phyloP scores from a whole-genome alignment of 306 rosid genomes.

The Lagenaria siceraria region DNA sequence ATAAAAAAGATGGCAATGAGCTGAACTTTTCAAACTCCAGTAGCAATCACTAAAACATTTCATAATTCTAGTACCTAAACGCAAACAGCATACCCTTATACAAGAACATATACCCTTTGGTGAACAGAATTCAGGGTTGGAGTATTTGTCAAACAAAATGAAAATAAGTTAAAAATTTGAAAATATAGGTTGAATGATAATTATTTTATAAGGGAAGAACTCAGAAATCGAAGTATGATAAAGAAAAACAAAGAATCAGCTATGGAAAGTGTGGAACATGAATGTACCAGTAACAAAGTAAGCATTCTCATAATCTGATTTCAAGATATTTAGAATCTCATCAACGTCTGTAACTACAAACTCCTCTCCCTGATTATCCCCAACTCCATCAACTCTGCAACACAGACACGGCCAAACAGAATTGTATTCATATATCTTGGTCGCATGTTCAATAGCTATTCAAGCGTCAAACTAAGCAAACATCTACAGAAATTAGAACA shows the following conservation, averaged over 20 bases:
- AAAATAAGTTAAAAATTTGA: not conserved
- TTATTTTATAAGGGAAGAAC: not conserved
- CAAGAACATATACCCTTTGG: not conserved
- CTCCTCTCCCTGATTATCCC: constrained; percentile 23
- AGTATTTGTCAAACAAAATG: not conserved
- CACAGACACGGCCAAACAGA: not conserved
- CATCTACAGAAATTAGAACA: not conserved
- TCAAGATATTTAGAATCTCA: constrained; percentile 49
- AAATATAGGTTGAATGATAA: not conserved
- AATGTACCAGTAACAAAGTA: constrained; percentile 70
- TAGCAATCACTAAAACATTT: not conserved
- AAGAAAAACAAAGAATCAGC: not conserved
- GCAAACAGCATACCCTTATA: not conserved
- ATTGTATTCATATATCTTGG: not conserved
- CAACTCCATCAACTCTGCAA: constrained; percentile 15
- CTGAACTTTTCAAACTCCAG: not conserved
- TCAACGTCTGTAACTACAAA: constrained; percentile 34
- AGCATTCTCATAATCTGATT: constrained; percentile 41
- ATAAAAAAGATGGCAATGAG: not conserved
- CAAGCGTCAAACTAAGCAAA: not conserved
- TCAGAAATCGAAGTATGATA: not conserved
- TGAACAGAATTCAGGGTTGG: not conserved
- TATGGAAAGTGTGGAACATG: not conserved
- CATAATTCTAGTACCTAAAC: not conserved
- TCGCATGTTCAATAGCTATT: not conserved